Conservation (phyloP, 208 protist species). For the Naegleria lovaniensis region DNA sequence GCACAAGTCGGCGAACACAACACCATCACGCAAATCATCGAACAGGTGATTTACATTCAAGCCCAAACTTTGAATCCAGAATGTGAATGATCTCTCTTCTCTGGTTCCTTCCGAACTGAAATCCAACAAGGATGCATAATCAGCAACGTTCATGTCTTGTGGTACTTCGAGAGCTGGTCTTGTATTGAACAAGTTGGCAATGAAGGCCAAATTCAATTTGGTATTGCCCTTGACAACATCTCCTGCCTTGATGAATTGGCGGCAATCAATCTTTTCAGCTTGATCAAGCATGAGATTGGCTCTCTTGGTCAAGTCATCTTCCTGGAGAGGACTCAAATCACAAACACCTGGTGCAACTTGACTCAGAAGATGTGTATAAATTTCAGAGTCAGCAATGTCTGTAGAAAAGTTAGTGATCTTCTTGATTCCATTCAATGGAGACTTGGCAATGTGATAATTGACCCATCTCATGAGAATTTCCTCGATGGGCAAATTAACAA, state of each 20-base stretch:
- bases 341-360: slow-evolving; percentile 52
- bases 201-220: slow-evolving; percentile 69
- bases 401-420: slow-evolving; percentile 60
- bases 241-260: slow-evolving; percentile 58
- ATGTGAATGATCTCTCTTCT: slow-evolving; percentile 60
- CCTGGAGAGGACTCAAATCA: slow-evolving; percentile 45
- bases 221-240: slow-evolving; percentile 58
- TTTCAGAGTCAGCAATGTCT: slow-evolving; percentile 58
- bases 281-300: slow-evolving; percentile 60
- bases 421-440: slow-evolving; percentile 35
- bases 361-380: slow-evolving; percentile 50
- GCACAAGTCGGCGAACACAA: slow-evolving; percentile 61
- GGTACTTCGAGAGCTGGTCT: slow-evolving; percentile 44
- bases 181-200: slow-evolving; percentile 68
- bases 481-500: slow-evolving; percentile 58
- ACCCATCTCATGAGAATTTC: slow-evolving; percentile 66
- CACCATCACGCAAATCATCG: slow-evolving; percentile 59
- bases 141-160: slow-evolving; percentile 24
- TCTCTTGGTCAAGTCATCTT: slow-evolving; percentile 44
- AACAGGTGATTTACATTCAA: slow-evolving; percentile 62
- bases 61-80: slow-evolving; percentile 73
- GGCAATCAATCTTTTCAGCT: slow-evolving; percentile 65
- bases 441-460: slow-evolving; percentile 66
- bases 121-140: slow-evolving; percentile 3
- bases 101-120: slow-evolving; percentile 51